Percentiles rank a stretch among this genome's conserved stretches.
Evolutionary conservation across 2,329 filamentous ascomycete genomes (phyloP).

Genomic region (Stagonosporopsis chrysanthemi): DNA sequence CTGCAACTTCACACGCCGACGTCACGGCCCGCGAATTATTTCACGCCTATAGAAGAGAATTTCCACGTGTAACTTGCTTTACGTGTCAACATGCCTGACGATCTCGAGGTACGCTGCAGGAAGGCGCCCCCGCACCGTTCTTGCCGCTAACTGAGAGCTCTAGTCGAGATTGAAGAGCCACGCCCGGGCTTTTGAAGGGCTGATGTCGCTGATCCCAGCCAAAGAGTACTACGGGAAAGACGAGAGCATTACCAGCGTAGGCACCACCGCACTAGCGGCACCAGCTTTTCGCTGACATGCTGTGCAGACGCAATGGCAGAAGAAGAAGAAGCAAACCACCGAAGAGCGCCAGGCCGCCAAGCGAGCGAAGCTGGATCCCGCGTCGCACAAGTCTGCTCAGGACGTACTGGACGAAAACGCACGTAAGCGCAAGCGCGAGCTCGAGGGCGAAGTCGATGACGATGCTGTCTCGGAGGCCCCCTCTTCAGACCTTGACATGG

Average conservation of each 20-base stretch:
- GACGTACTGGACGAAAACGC: conserved; percentile 90
- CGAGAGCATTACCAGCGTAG: conserved; percentile 68
- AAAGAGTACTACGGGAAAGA: conserved; percentile 92
- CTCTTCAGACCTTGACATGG: conserved; percentile 46
- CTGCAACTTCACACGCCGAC: conserved; percentile 23
- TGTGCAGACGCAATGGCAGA: conserved; percentile 89
- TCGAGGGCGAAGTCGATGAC: conserved; percentile 62
- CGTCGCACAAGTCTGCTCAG: conserved; percentile 88
- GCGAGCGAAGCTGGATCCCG: conserved; percentile 88
- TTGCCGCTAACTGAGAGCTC: conserved; percentile 38
- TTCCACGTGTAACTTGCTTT: conserved; percentile 1
- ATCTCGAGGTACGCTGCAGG: conserved; percentile 50
- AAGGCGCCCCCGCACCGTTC: conserved; percentile 30
- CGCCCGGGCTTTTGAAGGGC: conserved; percentile 82
- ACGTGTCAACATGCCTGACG: conserved; percentile 47
- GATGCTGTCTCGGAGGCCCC: conserved; percentile 29
- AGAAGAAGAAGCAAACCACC: conserved; percentile 94
- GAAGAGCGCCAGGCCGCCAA: conserved; percentile 70
- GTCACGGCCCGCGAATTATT: conserved; percentile 8
- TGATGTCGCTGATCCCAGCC: conserved; percentile 86
- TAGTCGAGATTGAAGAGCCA: conserved; percentile 63
- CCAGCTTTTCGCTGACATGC: conserved; percentile 20
- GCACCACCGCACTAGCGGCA: conserved; percentile 48
- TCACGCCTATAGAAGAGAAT: background rate
- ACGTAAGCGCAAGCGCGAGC: conserved; percentile 74